A percentile compares a stretch with the other conserved stretches of the same genome.
Conservation (phyloP, 2,329 filamentous ascomycete genomes). For the Verticillium klebahnii region DNA sequence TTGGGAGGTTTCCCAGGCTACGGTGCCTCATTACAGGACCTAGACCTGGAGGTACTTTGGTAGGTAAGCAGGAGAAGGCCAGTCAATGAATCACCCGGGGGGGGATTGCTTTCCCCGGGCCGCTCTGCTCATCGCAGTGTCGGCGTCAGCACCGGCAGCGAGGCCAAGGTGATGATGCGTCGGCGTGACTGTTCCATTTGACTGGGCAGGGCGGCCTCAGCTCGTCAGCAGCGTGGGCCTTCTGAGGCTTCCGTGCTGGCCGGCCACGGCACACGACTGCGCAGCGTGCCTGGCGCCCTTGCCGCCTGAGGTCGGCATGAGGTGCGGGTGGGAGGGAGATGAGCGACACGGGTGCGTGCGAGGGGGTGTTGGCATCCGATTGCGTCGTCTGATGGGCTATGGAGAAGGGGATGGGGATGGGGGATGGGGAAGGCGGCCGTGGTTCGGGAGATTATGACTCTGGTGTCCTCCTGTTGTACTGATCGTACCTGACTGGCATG, state of each 20-base stretch:
- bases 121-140: neutral
- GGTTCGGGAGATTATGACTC: neutral
- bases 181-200: neutral
- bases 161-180: neutral
- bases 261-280: neutral
- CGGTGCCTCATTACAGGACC: no score
- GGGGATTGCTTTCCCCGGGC: neutral
- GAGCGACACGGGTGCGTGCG: neutral
- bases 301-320: neutral
- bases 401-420: neutral
- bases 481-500: neutral
- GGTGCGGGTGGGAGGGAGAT: neutral
- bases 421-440: neutral
- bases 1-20: neutral
- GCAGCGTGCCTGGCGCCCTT: slow-evolving; percentile 3
- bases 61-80: neutral
- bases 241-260: neutral
- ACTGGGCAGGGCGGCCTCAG: neutral
- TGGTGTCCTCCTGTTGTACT: neutral
- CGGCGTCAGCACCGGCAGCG: neutral
- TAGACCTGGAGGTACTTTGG: neutral
- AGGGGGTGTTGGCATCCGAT: neutral
- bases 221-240: neutral
- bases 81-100: neutral
- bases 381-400: neutral